These are phyloP conservation scores for Pyricularia sp. DNA, from an alignment of 2,329 filamentous ascomycete species.

Conservation along the genomic window DNA sequence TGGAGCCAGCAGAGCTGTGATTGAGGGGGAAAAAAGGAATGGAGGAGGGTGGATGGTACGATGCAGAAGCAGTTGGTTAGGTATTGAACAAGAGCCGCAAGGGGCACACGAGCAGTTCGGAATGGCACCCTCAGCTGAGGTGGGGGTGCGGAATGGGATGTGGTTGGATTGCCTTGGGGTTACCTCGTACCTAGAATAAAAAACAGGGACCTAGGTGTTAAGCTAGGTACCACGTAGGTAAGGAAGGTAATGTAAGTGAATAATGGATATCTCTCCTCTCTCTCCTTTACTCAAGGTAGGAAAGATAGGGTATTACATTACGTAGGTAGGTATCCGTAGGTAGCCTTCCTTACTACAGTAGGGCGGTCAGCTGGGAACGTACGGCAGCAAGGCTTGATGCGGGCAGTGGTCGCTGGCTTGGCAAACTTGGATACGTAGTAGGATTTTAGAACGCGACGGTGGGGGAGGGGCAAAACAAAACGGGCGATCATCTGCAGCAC, in stretches of 20 bases:
- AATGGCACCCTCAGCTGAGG: neutral
- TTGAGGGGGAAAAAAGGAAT: neutral
- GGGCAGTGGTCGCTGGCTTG: neutral
- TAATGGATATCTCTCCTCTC: too few relatives aligned
- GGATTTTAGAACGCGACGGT: neutral
- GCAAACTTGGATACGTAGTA: neutral
- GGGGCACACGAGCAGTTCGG: neutral
- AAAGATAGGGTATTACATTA: too few relatives aligned
- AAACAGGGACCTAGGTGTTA: too few relatives aligned
- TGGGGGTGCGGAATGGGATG: neutral
- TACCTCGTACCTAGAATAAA: neutral
- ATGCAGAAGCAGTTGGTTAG: neutral
- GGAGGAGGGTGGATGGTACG: neutral
- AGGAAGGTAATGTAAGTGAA: too few relatives aligned
- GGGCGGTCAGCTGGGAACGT: too few relatives aligned
- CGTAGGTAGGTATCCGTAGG: too few relatives aligned
- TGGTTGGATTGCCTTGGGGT: neutral
- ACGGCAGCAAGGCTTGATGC: neutral
- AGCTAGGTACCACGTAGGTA: too few relatives aligned
- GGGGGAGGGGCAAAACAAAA: neutral
- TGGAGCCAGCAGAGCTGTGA: neutral
- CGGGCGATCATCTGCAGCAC: neutral
- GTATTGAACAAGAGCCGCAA: neutral
- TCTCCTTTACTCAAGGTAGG: neutral
- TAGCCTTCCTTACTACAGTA: neutral